Conservation (phyloP, 305 asterid genomes). For the Fraxinus ornus region DNA sequence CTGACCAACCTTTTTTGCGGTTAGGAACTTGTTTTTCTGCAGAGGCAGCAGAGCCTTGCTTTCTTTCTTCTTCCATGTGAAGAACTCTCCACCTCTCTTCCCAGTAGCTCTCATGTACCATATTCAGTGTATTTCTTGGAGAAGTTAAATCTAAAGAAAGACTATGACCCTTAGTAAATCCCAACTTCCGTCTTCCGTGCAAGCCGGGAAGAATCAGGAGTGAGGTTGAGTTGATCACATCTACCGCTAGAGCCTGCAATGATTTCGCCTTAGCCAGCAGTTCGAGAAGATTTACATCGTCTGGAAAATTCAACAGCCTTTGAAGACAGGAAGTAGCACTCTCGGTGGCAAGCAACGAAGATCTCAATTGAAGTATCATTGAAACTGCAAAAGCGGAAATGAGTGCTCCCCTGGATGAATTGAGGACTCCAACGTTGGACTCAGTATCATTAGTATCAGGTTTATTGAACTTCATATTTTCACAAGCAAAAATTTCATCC, state of each 20-base stretch:
- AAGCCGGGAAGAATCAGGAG: constrained; percentile 39
- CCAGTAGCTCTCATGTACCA: constrained; percentile 86
- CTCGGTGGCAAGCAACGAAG: constrained; percentile 92
- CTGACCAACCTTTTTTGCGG: constrained; percentile 66
- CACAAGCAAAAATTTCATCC: constrained; percentile 82
- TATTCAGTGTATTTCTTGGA: constrained; percentile 57
- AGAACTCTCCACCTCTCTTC: constrained; percentile 92
- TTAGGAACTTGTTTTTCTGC: constrained; percentile 39
- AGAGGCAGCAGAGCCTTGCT: constrained; percentile 26
- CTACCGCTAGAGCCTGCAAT: constrained; percentile 61
- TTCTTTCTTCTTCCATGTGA: constrained; percentile 70
- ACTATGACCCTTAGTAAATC: constrained; percentile 51
- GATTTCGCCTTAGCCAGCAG: constrained; percentile 74
- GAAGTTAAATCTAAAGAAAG: constrained; percentile 57
- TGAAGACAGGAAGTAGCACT: constrained; percentile 85
- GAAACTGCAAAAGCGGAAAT: constrained; percentile 91
- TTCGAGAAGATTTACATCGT: constrained; percentile 55
- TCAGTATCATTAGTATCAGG: constrained; percentile 36
- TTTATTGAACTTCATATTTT: constrained; percentile 43
- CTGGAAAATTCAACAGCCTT: constrained; percentile 80
- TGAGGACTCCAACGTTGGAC: constrained; percentile 54
- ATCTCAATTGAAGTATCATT: constrained; percentile 79
- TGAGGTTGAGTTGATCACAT: constrained; percentile 53
- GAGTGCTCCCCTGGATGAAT: constrained; percentile 84
- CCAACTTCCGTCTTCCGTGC: constrained; percentile 45